Evolutionary conservation across 2,329 filamentous ascomycete genomes (phyloP), one percentile per base, ranked within the genome.

Genomic region (Stemphylium beticola): DNA sequence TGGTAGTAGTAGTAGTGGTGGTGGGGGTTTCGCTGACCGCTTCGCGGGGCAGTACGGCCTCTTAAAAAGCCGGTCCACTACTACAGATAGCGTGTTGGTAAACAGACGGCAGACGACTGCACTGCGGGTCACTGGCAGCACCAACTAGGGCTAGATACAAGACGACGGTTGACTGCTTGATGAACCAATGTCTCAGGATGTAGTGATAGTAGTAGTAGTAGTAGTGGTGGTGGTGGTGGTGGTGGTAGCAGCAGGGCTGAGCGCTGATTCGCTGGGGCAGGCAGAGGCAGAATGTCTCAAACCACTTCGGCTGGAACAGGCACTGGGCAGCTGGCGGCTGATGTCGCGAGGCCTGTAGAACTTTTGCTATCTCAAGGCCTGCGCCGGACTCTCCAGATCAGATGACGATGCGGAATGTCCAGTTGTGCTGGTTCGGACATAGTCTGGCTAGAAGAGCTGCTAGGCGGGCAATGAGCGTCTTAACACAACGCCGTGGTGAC

Each of bases 321-420:
- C 48, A 60, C 59, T 57, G 58, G 57, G 36, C 34, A 22, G 36
- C 34, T 33, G 14, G 12, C 29, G 41, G 40, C n/a, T 47, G 33
- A 48, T 44, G 36, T 37, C 47, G 53, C 31, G 22, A 43, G 52
- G 36, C 45, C 43, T 49, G 42, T 48, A 54, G 45, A 37, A 49
- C 32, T 34, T 36, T 22, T 17, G 20, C 20, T 55, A 4, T 29
- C 20, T 66, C 63, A 65, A 48, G 63, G 58, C 44, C 64, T 68
- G 61, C 71, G 72, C 63, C 72, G 65, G 49, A 66, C 62, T 69
- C 70, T 69, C 63, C 70, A 65, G 64, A 73, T 72, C 65, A 71
- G 62, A 60, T 65, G 68, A 61, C 60, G 65, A 61, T 69, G 66
- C 51, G 62, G 58, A 62, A 55, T 60, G 39, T 57, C 65, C 43